These are phyloP conservation scores for Mortierella sp. DNA, from an alignment of 371 early-diverging fungal genomes.

Conservation along the genomic window DNA sequence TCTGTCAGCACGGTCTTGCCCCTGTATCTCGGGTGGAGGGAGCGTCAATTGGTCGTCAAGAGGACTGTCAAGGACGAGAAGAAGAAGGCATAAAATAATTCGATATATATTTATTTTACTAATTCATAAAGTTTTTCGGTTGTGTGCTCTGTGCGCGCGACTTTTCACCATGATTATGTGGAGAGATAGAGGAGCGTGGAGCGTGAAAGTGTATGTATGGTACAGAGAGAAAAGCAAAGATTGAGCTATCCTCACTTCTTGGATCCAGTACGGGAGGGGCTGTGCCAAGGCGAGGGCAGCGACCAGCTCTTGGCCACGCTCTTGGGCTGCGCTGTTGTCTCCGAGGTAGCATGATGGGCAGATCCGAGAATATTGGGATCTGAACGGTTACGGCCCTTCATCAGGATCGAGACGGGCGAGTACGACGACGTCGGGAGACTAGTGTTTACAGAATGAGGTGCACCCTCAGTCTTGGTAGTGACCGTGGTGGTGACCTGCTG, in stretches of 20 bases:
- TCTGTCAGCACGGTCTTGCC: slow-evolving; percentile 66
- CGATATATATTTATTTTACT: too few species aligned
- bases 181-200: too few species aligned
- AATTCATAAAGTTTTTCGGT: too few species aligned
- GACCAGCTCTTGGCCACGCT: slow-evolving; percentile 28
- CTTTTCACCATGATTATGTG: too few species aligned
- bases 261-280: slow-evolving; percentile 11
- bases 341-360: background rate
- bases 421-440: background rate
- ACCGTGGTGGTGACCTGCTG: slow-evolving; percentile 12
- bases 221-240: background rate
- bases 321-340: slow-evolving; percentile 7
- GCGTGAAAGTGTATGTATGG: background rate
- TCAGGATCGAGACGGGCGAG: background rate
- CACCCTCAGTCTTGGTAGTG: background rate
- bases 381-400: slow-evolving; percentile 26
- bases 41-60: slow-evolving; percentile 32
- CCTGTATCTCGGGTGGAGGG: slow-evolving; percentile 60
- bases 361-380: slow-evolving; percentile 16
- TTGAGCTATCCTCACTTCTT: slow-evolving; percentile 20
- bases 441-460: background rate
- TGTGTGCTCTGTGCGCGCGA: background rate
- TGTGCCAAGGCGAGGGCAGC: slow-evolving; percentile 34
- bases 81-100: slow-evolving; percentile 7
- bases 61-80: slow-evolving; percentile 26